Evolutionary conservation across 768 basidiomycete species (phyloP), one percentile per base, ranked within the genome.

Genomic region (Gloeopeniophorella convolvens): DNA sequence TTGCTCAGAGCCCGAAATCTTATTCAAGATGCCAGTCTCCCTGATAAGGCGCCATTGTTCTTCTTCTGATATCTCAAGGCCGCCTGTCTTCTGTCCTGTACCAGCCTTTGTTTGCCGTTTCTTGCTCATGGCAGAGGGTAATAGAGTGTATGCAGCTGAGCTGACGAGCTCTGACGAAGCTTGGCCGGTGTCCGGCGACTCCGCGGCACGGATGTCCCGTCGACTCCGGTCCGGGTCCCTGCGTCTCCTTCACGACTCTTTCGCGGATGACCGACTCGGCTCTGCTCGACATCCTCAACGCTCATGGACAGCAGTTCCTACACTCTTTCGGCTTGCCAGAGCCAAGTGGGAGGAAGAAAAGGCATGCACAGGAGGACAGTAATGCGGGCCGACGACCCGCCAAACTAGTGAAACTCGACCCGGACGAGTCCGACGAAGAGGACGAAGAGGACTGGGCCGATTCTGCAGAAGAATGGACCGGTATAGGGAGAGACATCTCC

Each of bases 251-350:
- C 16, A 42, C 42, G 41, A 18, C 30, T 43, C 54, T 11, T 27
- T 30, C 12, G 36, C 41, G 23, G 45, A 34, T 12, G 65, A 70
- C 33, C 44, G 59, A 55, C 60, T 66, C 32, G 21, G 59, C 56
- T 24, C 61, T 76, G n/a, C 66, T 78, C 26, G 59, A 55, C 39
- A 50, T 71, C 40, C 60, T 79, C 20, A 63, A 79, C 44, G 69
- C 69, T 34, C 74, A 76, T 31, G 77, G 77, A 1, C 69, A 69
- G 56, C 65, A 64, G 16, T 79, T 79, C 50, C 55, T 79, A 24
- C 56, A 57, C 26, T 68, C 69, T 3, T 79, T 79, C 43, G 62
- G 64, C 30, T 42, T 61, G 15, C 56, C 62, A 5, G 27, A 35
- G 47, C 36, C 33, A 57, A 61, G 57, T 48, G 61, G 54, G 57